Percentiles rank a stretch among this genome's conserved stretches.
Evolutionary conservation across 2,329 filamentous ascomycete species (phyloP).

Genomic region (Microascus cirrosus): DNA sequence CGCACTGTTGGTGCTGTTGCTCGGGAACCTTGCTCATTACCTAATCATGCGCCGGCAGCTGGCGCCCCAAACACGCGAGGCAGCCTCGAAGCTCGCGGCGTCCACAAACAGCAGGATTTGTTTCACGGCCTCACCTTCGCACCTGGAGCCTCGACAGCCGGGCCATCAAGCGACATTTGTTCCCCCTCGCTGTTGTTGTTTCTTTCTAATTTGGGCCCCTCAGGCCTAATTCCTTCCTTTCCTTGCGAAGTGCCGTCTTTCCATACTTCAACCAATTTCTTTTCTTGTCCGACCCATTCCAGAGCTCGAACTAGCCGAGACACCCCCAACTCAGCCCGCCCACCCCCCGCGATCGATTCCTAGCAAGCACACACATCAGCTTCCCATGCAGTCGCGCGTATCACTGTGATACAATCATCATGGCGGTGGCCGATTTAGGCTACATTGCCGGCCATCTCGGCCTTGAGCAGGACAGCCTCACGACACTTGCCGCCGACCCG

Average conservation of each 20-base stretch:
- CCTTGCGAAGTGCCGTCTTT: background rate
- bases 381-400: background rate
- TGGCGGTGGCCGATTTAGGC: conserved; percentile 49
- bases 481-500: conserved; percentile 51
- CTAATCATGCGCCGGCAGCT: background rate
- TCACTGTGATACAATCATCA: background rate
- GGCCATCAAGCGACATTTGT: background rate
- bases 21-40: background rate
- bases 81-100: conserved; percentile 1
- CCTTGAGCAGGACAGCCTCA: conserved; percentile 53
- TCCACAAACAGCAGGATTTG: conserved; percentile 4
- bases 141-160: background rate
- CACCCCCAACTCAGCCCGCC: background rate
- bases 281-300: background rate
- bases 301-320: background rate
- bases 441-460: conserved; percentile 64
- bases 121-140: background rate
- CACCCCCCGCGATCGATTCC: background rate
- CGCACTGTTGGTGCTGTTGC: background rate
- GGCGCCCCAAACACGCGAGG: background rate
- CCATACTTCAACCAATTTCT: background rate
- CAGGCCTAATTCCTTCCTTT: background rate
- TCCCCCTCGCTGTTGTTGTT: background rate
- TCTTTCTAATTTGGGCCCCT: background rate
- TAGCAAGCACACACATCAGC: background rate